Evolutionary conservation across 2,329 filamentous ascomycete species (phyloP), one percentile per base, ranked within the genome.

Genomic region (Botrytis hyacinthi): DNA sequence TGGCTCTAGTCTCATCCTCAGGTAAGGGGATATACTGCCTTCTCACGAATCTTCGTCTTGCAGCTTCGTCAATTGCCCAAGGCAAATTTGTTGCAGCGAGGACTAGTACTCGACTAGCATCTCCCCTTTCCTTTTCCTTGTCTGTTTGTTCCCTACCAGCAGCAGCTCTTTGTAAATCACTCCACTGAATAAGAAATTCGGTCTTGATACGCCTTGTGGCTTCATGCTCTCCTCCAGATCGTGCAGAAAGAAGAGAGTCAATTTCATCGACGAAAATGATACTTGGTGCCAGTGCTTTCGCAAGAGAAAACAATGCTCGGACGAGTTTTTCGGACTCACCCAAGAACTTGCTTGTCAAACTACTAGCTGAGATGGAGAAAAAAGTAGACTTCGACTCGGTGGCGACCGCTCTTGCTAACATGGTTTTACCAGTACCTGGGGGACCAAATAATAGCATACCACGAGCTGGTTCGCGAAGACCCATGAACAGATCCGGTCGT

Each of bases 251-350:
- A 0, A 99, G 85, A 0, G 95, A 97, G 81, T 99, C 96, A 76
- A 99, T 99, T 81, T 99, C 96, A 79, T 99, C 96, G 7, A 99
- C 94, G 78, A 99, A 99, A 74, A 99, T 98, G 81, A 99, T 98
- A 75, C 93, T 96, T 0, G 96, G 96, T 0, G 96, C 94, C 62
- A 98, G 87, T 51, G 90, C 87, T 81, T 97, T 97, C 8, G 96
- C 95, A n/a, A 98, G 85, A 0, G 90, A 89, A 81, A 99, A 99
- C 0, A 99, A 85, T 5, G 96, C 96, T 51, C 94, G 90, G 3
- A 99, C 96, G 6, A 99, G 89, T 83, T 99, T 99, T 83, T 99
- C 96, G 0, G 93, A 97, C 81, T 99, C 96, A 62, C 96, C 96
- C 16, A 98, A 87, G 82, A 95, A 99, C 83, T 99, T 99, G 80